Conservation (phyloP, 2,329 filamentous ascomycete species). For the Paracamarosporium sp. region DNA sequence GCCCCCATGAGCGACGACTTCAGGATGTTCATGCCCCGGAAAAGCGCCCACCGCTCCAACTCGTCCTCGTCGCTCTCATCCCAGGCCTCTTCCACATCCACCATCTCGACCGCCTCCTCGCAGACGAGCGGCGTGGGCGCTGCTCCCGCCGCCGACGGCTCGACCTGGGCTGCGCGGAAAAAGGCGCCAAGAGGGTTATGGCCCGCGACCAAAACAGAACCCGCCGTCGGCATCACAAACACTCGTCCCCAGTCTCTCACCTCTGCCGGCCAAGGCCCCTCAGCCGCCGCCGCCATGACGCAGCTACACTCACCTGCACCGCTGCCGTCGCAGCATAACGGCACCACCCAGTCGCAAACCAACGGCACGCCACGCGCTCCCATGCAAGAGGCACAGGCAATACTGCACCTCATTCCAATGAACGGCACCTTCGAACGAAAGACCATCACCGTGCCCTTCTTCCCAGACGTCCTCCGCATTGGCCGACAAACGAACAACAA, state of each 20-base stretch:
- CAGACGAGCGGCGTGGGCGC: constrained; percentile 67
- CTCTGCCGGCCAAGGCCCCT: constrained; percentile 63
- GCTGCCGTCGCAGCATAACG: constrained; percentile 72
- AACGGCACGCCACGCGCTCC: constrained; percentile 62
- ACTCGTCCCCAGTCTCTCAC: constrained; percentile 68
- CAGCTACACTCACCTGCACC: constrained; percentile 68
- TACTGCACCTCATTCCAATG: constrained; percentile 85
- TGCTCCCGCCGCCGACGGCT: constrained; percentile 32
- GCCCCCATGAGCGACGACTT: constrained; percentile 85
- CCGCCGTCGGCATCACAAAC: constrained; percentile 67
- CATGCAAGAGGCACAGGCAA: constrained; percentile 69
- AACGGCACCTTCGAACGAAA: constrained; percentile 98
- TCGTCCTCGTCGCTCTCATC: constrained; percentile 84
- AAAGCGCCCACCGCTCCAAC: constrained; percentile 83
- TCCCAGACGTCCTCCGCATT: constrained; percentile 92
- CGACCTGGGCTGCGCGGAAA: constrained; percentile 55
- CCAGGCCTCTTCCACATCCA: constrained; percentile 68
- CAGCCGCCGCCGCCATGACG: constrained; percentile 68
- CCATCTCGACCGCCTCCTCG: constrained; percentile 67
- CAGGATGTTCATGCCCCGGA: constrained; percentile 89
- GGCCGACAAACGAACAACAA: constrained; percentile 97
- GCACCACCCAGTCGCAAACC: constrained; percentile 64
- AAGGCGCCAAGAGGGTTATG: constrained; percentile 65
- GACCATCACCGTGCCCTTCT: constrained; percentile 90
- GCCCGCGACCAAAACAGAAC: constrained; percentile 70